phyloP scores from a whole-genome alignment of 2,329 filamentous ascomycete species.

The Rachicladosporium sp. region DNA sequence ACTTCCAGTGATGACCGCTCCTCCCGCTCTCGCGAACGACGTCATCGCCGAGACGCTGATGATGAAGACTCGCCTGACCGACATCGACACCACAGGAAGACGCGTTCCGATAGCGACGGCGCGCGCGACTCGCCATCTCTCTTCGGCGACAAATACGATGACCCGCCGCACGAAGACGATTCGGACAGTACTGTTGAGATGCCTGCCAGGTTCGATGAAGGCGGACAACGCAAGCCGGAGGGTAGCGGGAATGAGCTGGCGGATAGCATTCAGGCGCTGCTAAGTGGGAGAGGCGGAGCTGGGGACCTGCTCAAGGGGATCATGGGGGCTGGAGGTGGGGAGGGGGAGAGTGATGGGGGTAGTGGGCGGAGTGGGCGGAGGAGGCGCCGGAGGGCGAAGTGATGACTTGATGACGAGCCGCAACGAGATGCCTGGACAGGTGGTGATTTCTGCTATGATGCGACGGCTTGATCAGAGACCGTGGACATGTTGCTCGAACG shows the following conservation, averaged over 20 bases:
- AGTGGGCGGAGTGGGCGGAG: neutral
- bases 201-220: constrained; percentile 24
- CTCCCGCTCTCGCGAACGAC: constrained; percentile 3
- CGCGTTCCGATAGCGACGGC: constrained; percentile 26
- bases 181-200: constrained; percentile 20
- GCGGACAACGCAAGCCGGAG: constrained; percentile 20
- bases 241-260: constrained; percentile 11
- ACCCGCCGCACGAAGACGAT: constrained; percentile 3
- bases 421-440: too few species aligned
- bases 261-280: constrained; percentile 3
- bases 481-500: too few species aligned
- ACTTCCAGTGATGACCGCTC: constrained; percentile 6
- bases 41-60: constrained; percentile 42
- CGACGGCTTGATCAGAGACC: too few species aligned
- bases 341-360: neutral
- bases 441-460: too few species aligned
- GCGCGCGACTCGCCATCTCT: constrained; percentile 34
- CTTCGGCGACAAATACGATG: constrained; percentile 18
- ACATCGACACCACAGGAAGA: neutral
- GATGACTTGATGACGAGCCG: too few species aligned
- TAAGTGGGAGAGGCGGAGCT: constrained; percentile 2
- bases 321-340: neutral
- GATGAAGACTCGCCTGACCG: too few species aligned
- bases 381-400: constrained; percentile 1
- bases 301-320: constrained; percentile 4